Conservation (phyloP, 2,329 filamentous ascomycete species). For the Chrysoporthe deuterocubensis region DNA sequence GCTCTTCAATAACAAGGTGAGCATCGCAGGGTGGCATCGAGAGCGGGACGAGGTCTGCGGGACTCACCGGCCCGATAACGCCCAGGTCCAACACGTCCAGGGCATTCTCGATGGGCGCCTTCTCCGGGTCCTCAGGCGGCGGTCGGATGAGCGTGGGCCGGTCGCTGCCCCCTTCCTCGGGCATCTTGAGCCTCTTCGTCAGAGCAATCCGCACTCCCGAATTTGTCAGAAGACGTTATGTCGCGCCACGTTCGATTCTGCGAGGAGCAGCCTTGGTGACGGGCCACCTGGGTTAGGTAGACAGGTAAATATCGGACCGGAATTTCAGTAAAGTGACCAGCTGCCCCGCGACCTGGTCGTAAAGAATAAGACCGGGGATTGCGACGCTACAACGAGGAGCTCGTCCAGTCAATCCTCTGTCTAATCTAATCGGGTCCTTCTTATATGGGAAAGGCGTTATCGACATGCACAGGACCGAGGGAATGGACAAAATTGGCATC, state of each 20-base stretch:
- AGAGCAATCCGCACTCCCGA: not conserved
- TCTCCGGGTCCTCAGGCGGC: constrained; percentile 71
- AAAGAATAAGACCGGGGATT: too few species aligned
- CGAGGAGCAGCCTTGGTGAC: too few species aligned
- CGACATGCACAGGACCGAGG: not conserved
- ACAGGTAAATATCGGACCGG: too few species aligned
- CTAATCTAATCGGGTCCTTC: too few species aligned
- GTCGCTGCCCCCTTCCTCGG: constrained; percentile 26
- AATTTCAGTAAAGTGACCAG: too few species aligned
- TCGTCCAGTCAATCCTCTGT: too few species aligned
- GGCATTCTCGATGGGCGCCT: constrained; percentile 85
- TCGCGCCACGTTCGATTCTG: not conserved
- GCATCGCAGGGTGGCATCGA: not conserved
- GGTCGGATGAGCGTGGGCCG: constrained; percentile 71
- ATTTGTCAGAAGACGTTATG: not conserved
- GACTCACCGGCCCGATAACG: constrained; percentile 72
- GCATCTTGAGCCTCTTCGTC: constrained; percentile 9
- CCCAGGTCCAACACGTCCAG: constrained; percentile 82
- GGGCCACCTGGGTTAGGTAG: too few species aligned
- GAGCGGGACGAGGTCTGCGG: not conserved
- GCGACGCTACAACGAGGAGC: too few species aligned
- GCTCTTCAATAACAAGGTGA: not conserved
- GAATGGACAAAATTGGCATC: not conserved
- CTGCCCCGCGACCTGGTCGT: too few species aligned
- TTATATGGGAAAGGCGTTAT: not conserved